Conservation (phyloP, 192 early-diverging fungal species). For the Gorgonomyces haynaldii region DNA sequence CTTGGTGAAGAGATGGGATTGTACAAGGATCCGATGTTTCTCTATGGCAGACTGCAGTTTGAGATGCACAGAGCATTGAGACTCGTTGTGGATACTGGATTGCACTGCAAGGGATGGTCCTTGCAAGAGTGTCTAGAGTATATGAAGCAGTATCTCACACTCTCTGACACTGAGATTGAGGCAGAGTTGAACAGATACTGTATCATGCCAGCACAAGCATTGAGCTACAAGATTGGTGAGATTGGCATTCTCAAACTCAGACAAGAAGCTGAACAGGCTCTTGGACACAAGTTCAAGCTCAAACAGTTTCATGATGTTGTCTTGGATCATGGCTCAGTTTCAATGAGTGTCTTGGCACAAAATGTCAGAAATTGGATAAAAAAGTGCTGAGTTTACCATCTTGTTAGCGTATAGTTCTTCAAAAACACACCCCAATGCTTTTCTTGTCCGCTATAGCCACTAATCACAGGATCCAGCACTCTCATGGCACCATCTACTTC, state of each 20-base stretch:
- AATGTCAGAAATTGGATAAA: neutral
- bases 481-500: slow-evolving; percentile 47
- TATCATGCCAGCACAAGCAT: slow-evolving; percentile 11
- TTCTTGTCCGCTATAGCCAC: slow-evolving; percentile 35
- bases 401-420: slow-evolving; percentile 41
- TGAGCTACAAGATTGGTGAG: neutral
- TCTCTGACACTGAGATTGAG: slow-evolving; percentile 10
- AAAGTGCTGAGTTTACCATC: slow-evolving; percentile 23
- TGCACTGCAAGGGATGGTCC: slow-evolving; percentile 23
- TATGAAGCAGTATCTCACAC: slow-evolving; percentile 15
- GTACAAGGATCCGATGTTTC: slow-evolving; percentile 15
- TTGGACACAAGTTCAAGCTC: neutral
- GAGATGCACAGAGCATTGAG: slow-evolving; percentile 24
- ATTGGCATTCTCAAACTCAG: neutral
- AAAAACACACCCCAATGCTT: slow-evolving; percentile 41
- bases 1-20: slow-evolving; percentile 22
- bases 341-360: neutral
- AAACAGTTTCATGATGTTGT: neutral
- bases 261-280: neutral
- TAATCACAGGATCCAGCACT: slow-evolving; percentile 38
- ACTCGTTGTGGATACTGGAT: slow-evolving; percentile 23
- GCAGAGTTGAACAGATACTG: slow-evolving; percentile 21
- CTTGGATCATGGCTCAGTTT: neutral
- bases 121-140: slow-evolving; percentile 17
- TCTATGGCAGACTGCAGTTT: slow-evolving; percentile 15